These are phyloP conservation scores for Plasmodium relictum DNA, from an alignment of 169 alveolate genomes.

Conservation along the genomic window DNA sequence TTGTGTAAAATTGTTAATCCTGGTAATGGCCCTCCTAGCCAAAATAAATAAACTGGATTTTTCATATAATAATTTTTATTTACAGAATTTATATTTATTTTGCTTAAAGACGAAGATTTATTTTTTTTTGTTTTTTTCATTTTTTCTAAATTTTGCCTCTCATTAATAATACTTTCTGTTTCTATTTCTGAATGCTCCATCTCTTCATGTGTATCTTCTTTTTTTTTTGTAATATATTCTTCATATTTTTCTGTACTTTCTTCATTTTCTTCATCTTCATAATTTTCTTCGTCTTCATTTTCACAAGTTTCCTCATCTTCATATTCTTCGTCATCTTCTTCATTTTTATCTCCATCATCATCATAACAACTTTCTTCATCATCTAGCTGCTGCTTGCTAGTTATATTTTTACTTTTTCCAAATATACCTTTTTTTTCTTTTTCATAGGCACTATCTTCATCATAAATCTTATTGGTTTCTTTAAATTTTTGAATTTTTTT, in stretches of 20 bases:
- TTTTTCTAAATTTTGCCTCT: not conserved
- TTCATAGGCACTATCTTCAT: not conserved
- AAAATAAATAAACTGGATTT: constrained; percentile 60
- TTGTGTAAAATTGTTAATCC: constrained; percentile 70
- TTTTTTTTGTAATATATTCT: not conserved
- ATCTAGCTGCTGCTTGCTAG: not conserved
- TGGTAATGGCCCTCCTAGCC: constrained; percentile 77
- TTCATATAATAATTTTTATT: constrained; percentile 13
- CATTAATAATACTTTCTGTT: not conserved
- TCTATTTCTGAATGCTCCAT: not conserved
- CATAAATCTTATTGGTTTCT: constrained; percentile 35
- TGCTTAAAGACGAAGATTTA: constrained; percentile 1
- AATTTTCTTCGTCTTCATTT: not conserved
- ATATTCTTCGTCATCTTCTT: constrained; percentile 5
- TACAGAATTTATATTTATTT: not conserved
- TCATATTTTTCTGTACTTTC: constrained; percentile 8
- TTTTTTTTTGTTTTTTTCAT: not conserved
- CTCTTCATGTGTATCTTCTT: not conserved
- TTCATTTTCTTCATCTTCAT: constrained; percentile 7
- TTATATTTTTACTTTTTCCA: not conserved
- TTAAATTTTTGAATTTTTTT: constrained; percentile 41
- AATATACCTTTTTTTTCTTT: not conserved
- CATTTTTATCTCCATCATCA: constrained; percentile 8
- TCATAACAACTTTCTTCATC: not conserved
- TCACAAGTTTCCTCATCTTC: constrained; percentile 22